Percentiles rank a stretch among this genome's conserved stretches.
phyloP scores from a whole-genome alignment of 345 rosid species.

The Gossypium sturtianum region DNA sequence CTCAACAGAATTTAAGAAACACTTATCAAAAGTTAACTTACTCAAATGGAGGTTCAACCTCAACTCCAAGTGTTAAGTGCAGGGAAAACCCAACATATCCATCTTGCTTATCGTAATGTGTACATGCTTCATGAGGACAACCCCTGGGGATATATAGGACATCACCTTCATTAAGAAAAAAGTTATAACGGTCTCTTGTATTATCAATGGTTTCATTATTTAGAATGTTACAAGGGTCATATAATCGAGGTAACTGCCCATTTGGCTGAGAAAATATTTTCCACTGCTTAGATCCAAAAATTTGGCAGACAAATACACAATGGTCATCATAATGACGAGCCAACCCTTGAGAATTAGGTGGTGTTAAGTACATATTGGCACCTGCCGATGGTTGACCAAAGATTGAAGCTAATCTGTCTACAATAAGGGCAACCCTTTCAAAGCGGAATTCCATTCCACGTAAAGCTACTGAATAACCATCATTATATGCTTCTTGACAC shows the following conservation, averaged over 20 bases:
- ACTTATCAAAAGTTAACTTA: constrained; percentile 28
- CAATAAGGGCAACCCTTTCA: constrained; percentile 35
- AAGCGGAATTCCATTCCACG: constrained; percentile 54
- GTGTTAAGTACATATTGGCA: constrained; percentile 57
- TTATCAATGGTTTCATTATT: constrained; percentile 13
- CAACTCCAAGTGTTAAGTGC: constrained; percentile 53
- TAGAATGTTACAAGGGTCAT: constrained; percentile 29
- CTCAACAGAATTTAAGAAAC: neutral
- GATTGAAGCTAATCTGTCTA: constrained; percentile 47
- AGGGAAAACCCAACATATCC: constrained; percentile 37
- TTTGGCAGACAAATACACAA: constrained; percentile 62
- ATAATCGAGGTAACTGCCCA: constrained; percentile 44
- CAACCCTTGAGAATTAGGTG: constrained; percentile 58
- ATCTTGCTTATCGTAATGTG: constrained; percentile 12
- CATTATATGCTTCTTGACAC: constrained; percentile 43
- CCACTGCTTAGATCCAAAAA: constrained; percentile 46
- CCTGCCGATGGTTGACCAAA: constrained; percentile 71
- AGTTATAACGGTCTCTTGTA: constrained; percentile 20
- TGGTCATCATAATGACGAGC: constrained; percentile 53
- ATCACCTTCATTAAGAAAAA: constrained; percentile 46
- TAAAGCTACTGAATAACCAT: constrained; percentile 51
- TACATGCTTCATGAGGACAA: constrained; percentile 46
- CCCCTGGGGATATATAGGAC: constrained; percentile 61
- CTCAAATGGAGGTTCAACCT: constrained; percentile 66
- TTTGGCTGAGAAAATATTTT: constrained; percentile 30